Evolutionary conservation across 2,329 filamentous ascomycete genomes (phyloP), one percentile per base, ranked within the genome.

Genomic region (Remersonia thermophila): DNA sequence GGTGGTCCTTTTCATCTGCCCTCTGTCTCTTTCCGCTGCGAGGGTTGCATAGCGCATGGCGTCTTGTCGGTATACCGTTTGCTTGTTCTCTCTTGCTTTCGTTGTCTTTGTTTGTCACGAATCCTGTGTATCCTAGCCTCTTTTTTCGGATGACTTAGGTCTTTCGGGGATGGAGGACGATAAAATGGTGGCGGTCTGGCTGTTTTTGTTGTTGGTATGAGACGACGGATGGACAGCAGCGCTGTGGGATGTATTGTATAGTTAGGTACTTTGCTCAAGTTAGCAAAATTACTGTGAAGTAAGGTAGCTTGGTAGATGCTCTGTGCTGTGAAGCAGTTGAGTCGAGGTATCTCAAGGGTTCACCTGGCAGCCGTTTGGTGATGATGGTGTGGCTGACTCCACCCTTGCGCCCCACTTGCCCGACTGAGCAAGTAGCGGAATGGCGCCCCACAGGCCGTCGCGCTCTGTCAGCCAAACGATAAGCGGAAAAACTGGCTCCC

Each of bases 31-130:
- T 43, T 45, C 34, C 35, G 39, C 44, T 35, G 10, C 35, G 38
- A 36, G 36, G 38, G 41, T 33, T 45, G 45, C 47, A 49, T 47
- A 49, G 47, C 45, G 41, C 39, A 36, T 35, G 45, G 47, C 45
- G 47, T 42, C 35, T 41, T 44, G 41, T 39, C 18, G 31, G 28
- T 35, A 23, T 38, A 41, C 5, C 42, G 27, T 35, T 39, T 46
- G 23, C 14, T 33, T 11, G 28, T 14, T 16, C 15, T 28, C n/a
- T 25, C 15, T 34, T 18, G 15, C 25, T 30, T 7, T 7, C 33
- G 7, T 31, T 31, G 8, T 33, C 9, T 14, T 27, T 20, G 2
- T 16, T n/a, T n/a, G n/a, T n/a, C n/a, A n/a, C n/a, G n/a, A n/a
- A n/a, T n/a, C n/a, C n/a, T n/a, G n/a, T n/a, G n/a, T n/a, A n/a